phyloP scores from a whole-genome alignment of 306 rosid genomes.

The Clitoria ternatea region DNA sequence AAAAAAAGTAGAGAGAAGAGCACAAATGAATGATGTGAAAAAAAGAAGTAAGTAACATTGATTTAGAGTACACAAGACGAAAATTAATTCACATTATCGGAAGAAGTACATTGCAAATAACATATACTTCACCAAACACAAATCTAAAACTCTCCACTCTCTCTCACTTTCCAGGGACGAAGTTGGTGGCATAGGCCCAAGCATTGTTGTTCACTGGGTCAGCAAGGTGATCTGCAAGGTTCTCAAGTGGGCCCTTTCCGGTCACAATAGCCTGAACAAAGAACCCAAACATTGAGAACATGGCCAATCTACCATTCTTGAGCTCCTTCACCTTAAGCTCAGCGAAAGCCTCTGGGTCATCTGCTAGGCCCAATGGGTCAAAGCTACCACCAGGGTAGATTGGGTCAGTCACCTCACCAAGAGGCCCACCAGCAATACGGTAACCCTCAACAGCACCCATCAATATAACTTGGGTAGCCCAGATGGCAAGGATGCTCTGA shows the following conservation, averaged over 20 bases:
- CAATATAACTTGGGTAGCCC: conserved; percentile 73
- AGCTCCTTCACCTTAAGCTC: conserved; percentile 90
- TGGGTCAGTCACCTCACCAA: conserved; percentile 84
- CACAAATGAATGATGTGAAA: not conserved
- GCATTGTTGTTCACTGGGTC: conserved; percentile 99
- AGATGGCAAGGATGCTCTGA: conserved; percentile 88
- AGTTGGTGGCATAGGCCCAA: conserved; percentile 89
- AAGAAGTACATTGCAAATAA: conserved; percentile 6
- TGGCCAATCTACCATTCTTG: conserved; percentile 84
- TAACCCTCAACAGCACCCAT: conserved; percentile 96
- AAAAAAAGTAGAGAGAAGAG: not conserved
- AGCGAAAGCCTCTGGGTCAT: conserved; percentile 94
- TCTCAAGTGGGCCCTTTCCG: conserved; percentile 85
- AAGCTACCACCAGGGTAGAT: conserved; percentile 95
- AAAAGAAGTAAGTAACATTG: not conserved
- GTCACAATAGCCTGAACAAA: conserved; percentile 91
- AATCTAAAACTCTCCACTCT: conserved; percentile 7
- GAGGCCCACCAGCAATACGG: conserved; percentile 85
- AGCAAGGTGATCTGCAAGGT: conserved; percentile 87
- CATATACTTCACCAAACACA: not conserved
- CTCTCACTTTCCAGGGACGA: conserved; percentile 91
- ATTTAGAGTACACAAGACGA: conserved; percentile 14
- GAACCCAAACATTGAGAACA: conserved; percentile 97
- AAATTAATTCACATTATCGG: conserved; percentile 31
- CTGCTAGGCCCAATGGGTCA: conserved; percentile 93